Base-by-base conservation (phyloP, 73 alveolate species). In the Stentor roeselii region DNA sequence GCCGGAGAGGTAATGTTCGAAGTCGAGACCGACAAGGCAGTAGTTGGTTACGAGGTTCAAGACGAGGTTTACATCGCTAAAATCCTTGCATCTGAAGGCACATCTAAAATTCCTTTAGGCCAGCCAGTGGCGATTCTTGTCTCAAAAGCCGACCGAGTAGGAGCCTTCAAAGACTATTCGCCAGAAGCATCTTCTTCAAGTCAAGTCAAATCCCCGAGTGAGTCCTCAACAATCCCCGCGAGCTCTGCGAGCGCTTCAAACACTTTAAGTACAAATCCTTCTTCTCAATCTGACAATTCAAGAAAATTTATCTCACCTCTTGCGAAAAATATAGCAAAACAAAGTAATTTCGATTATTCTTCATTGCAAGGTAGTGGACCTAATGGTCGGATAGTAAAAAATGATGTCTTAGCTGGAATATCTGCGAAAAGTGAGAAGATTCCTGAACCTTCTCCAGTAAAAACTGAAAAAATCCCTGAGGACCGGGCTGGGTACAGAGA, bases 21-120 rank as follows among this genome's bases (percentile, higher is more conserved):
- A 67, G 93, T 95, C 76, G 97, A 95, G 90, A 95, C 99, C 3
- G 99, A 95, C 75, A 95, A 95, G 84, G 98, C 97, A 32, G 89
- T 96, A 3, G 97, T 95, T 36, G 96, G 89, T 84, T 93, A 93
- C 80, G 99, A 95, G 59, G 87, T 91, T 92, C 90, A 93, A 86
- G 99, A 95, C 60, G 94, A 92, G 15, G 97, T 95, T 34, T 95
- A 59, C 83, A 60, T 95, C 58, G 99, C 99, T 31, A 89, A 91
- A 82, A 83, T 95, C 3, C 84, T 95, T 32, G 87, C 61, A 32
- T 89, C 88, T 15, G 97, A 88, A 83, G 98, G 99, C 34, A 59
- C 92, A 14, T 85, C 92, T 83, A 95, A 93, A 41, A 90, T 91
- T 36, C 60, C 82, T 42, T 84, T 89, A 21, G 96, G 97, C 75